Evolutionary conservation across 1,284 basidiomycete genomes (phyloP).

Genomic region (Erythrobasidium hasegawianum): DNA sequence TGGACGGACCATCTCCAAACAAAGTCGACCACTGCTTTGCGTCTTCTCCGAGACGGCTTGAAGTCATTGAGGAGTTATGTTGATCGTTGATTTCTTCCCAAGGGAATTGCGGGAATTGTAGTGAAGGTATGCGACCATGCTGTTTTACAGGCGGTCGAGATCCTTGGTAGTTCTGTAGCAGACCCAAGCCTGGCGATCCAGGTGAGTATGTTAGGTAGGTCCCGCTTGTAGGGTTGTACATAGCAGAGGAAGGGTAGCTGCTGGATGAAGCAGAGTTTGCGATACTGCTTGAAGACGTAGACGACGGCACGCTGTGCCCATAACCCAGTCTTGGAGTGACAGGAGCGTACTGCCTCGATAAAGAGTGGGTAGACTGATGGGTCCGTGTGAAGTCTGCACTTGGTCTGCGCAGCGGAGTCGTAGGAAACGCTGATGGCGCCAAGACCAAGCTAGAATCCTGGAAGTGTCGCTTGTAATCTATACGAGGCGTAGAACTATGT

Average conservation of each 20-base stretch:
- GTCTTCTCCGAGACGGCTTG: too few species aligned
- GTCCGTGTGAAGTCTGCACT: background rate
- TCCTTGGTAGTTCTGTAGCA: constrained; percentile 1
- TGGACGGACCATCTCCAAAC: too few species aligned
- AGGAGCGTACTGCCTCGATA: constrained; percentile 19
- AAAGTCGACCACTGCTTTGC: too few species aligned
- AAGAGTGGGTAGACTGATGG: constrained; percentile 7
- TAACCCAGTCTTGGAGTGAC: constrained; percentile 22
- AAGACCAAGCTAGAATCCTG: constrained; percentile 13
- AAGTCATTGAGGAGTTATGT: too few species aligned
- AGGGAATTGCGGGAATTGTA: too few species aligned
- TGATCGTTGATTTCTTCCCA: too few species aligned
- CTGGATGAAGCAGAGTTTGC: constrained; percentile 8
- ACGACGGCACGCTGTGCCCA: background rate
- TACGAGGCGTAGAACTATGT: constrained; percentile 16
- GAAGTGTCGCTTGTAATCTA: constrained; percentile 13
- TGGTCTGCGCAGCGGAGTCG: background rate
- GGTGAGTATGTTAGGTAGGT: constrained; percentile 15
- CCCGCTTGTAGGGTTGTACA: constrained; percentile 14
- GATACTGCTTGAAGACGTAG: constrained; percentile 1
- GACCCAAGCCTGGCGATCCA: background rate
- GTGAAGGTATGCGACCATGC: background rate
- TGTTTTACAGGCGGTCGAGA: constrained; percentile 1
- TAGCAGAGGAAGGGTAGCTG: constrained; percentile 6
- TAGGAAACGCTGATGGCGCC: constrained; percentile 1